A percentile compares a stretch with the other conserved stretches of the same genome.
Conservation (phyloP, 2,329 filamentous ascomycete genomes). For the Cadophora luteo-olivacea region DNA sequence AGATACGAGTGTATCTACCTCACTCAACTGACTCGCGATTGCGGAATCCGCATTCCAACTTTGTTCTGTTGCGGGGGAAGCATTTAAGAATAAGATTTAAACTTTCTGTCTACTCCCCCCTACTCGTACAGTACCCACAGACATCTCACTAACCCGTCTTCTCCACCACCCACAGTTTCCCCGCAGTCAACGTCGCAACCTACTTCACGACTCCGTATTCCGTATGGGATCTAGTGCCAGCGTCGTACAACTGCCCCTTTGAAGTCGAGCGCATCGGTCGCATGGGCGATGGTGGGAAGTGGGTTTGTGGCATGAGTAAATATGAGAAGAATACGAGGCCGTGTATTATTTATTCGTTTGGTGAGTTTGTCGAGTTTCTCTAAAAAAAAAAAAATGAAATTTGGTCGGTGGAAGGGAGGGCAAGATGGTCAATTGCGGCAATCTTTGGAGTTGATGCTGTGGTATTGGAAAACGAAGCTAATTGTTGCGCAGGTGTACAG, state of each 20-base stretch:
- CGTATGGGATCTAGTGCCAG: constrained; percentile 49
- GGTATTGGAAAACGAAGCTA: background rate
- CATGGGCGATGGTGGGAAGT: constrained; percentile 50
- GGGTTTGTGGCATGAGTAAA: constrained; percentile 49
- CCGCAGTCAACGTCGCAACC: constrained; percentile 23
- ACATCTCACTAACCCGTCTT: background rate
- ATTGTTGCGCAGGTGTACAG: constrained; percentile 26
- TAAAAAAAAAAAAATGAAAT: too few species aligned
- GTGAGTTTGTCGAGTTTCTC: constrained; percentile 24
- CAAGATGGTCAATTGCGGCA: background rate
- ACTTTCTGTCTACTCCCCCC: too few species aligned
- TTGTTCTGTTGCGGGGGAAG: too few species aligned
- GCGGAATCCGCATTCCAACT: too few species aligned
- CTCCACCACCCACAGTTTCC: constrained; percentile 33
- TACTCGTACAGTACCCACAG: background rate
- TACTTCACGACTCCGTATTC: constrained; percentile 42
- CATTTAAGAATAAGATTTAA: too few species aligned
- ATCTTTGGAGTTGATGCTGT: too few species aligned
- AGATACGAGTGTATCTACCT: background rate
- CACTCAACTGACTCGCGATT: too few species aligned
- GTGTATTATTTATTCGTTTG: constrained; percentile 49
- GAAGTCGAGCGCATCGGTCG: constrained; percentile 48
- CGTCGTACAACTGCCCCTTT: constrained; percentile 48
- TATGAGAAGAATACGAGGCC: constrained; percentile 43
- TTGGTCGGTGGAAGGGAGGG: background rate